Conservation (phyloP, 2,329 filamentous ascomycete species). For the Pseudogymnoascus sp. region DNA sequence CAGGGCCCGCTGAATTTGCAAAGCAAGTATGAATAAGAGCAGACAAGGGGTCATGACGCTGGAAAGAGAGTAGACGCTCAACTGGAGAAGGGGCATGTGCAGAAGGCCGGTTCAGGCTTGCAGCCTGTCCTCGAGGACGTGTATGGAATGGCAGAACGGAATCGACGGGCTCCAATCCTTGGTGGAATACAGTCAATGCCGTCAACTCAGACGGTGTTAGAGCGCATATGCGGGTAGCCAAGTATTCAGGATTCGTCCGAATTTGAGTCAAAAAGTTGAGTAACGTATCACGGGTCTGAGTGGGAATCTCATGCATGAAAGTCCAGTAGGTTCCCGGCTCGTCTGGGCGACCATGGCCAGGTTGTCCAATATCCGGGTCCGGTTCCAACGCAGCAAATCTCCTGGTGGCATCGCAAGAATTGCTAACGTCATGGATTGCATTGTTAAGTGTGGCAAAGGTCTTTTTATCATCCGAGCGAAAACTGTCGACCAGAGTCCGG, state of each 20-base stretch:
- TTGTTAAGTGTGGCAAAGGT: conserved; percentile 68
- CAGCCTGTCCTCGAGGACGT: conserved; percentile 36
- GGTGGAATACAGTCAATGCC: conserved; percentile 69
- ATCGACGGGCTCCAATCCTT: conserved; percentile 72
- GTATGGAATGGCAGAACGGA: conserved; percentile 69
- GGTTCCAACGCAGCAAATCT: conserved; percentile 66
- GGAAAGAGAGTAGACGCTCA: conserved; percentile 79
- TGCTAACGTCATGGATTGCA: conserved; percentile 71
- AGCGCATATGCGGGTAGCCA: conserved; percentile 73
- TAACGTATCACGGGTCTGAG: conserved; percentile 66
- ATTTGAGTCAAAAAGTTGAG: conserved; percentile 74
- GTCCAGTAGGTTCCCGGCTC: conserved; percentile 41
- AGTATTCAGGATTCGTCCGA: conserved; percentile 78
- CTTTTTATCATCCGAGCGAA: conserved; percentile 72
- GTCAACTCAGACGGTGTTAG: conserved; percentile 71
- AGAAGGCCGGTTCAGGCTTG: conserved; percentile 40
- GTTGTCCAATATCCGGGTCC: conserved; percentile 52
- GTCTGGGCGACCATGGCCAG: conserved; percentile 30
- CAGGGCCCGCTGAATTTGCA: conserved; percentile 74
- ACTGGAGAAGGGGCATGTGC: conserved; percentile 55
- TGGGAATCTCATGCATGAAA: conserved; percentile 67
- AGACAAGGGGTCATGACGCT: conserved; percentile 79
- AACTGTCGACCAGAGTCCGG: conserved; percentile 69
- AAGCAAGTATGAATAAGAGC: conserved; percentile 83
- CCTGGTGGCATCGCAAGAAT: conserved; percentile 66